These are phyloP conservation scores for Nemania sp. DNA, from an alignment of 2,329 filamentous ascomycete species.

Conservation along the genomic window DNA sequence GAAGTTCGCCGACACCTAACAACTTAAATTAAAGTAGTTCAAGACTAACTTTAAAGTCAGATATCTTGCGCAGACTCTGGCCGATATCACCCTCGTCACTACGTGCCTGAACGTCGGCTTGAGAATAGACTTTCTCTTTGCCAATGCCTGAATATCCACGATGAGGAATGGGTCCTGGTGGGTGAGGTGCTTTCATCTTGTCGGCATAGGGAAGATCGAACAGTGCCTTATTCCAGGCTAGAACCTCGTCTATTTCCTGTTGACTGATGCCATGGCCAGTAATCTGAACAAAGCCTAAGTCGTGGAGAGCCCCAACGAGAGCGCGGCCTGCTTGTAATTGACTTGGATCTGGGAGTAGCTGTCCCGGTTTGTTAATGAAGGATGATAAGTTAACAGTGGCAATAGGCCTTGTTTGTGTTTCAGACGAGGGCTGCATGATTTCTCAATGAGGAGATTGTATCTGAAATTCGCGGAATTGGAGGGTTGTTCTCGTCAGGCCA, in stretches of 20 bases:
- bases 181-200: constrained; percentile 45
- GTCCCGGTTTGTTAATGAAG: constrained; percentile 9
- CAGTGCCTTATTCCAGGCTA: constrained; percentile 40
- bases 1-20: not conserved
- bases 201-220: constrained; percentile 43
- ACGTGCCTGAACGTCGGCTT: constrained; percentile 27
- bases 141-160: constrained; percentile 44
- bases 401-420: constrained; percentile 11
- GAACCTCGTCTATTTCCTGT: constrained; percentile 36
- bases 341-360: not conserved
- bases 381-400: constrained; percentile 34
- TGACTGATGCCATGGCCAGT: constrained; percentile 38
- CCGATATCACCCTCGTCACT: constrained; percentile 18
- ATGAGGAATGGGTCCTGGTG: constrained; percentile 40
- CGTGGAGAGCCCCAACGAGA: constrained; percentile 39
- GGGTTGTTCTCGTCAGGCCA: not conserved
- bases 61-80: constrained; percentile 38
- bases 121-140: constrained; percentile 43
- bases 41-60: constrained; percentile 42
- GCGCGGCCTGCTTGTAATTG: constrained; percentile 19
- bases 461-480: not conserved
- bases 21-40: not conserved
- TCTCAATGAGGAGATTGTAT: not conserved
- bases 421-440: not conserved
- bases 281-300: constrained; percentile 38